These are phyloP conservation scores for Pleodorina starrii DNA, from an alignment of 139 green algal species.

Conservation along the genomic window DNA sequence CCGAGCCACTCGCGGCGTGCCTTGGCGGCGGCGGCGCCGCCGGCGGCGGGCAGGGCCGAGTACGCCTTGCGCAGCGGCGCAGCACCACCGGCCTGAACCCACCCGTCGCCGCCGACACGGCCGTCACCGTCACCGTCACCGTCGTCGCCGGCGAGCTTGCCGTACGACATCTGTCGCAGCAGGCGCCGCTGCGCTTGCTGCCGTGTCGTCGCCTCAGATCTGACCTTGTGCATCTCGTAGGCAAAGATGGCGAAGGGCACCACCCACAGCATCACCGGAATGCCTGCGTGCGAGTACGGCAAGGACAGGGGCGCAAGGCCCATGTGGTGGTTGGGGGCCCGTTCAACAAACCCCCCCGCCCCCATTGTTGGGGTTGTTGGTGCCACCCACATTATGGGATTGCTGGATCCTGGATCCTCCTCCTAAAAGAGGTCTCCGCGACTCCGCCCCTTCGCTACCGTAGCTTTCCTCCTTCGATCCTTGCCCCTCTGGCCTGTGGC, in stretches of 20 bases:
- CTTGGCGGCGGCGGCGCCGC: neutral
- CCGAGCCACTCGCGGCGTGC: neutral
- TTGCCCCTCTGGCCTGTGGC: too few species aligned
- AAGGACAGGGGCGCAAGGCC: too few species aligned
- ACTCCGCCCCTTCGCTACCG: too few species aligned
- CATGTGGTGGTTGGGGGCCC: too few species aligned
- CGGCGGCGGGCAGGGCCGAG: neutral
- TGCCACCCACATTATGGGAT: too few species aligned
- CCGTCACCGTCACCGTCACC: neutral
- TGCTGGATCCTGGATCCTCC: too few species aligned
- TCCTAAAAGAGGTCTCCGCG: too few species aligned
- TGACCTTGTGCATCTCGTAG: constrained; percentile 23
- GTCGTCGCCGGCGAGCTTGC: neutral
- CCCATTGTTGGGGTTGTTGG: too few species aligned
- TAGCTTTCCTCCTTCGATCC: too few species aligned
- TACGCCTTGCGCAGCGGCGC: neutral
- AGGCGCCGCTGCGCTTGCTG: neutral
- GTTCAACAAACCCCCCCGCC: too few species aligned
- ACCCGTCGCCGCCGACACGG: neutral
- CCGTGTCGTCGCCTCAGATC: neutral
- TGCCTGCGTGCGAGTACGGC: constrained; percentile 20
- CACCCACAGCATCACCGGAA: constrained; percentile 42
- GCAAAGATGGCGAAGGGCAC: constrained; percentile 41
- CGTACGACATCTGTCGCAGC: neutral
- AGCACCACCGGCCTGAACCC: neutral